phyloP scores from a whole-genome alignment of 2,329 filamentous ascomycete species.

The Alternaria panax region DNA sequence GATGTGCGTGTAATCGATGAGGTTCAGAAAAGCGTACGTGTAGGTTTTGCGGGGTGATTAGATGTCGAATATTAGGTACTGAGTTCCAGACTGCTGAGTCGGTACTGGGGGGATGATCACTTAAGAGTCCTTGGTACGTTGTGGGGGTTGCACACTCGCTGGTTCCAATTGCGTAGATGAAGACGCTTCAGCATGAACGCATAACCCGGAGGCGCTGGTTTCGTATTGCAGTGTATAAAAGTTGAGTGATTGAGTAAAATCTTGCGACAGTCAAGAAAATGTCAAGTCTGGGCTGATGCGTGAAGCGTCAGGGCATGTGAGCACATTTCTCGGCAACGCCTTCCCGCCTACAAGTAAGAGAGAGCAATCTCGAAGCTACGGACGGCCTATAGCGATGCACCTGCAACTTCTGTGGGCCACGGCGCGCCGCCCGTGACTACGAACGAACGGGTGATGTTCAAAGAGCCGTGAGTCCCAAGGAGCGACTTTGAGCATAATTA shows the following conservation, averaged over 20 bases:
- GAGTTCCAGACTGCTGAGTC: slow-evolving; percentile 44
- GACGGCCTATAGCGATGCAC: slow-evolving; percentile 14
- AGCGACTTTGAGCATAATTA: slow-evolving; percentile 42
- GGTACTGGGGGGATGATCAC: slow-evolving; percentile 20
- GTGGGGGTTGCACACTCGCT: slow-evolving; percentile 26
- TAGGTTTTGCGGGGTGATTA: slow-evolving; percentile 1
- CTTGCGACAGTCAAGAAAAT: slow-evolving; percentile 43
- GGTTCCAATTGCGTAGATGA: slow-evolving; percentile 13
- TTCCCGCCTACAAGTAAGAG: background rate
- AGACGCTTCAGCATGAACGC: slow-evolving; percentile 37
- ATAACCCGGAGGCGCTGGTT: slow-evolving; percentile 21
- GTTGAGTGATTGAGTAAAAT: slow-evolving; percentile 37
- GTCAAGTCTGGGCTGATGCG: slow-evolving; percentile 43
- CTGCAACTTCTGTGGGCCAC: slow-evolving; percentile 15
- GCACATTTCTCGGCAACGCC: slow-evolving; percentile 8
- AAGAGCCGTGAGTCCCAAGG: slow-evolving; percentile 24
- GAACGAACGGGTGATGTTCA: slow-evolving; percentile 16
- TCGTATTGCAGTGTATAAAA: slow-evolving; percentile 23
- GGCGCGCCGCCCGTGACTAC: slow-evolving; percentile 6
- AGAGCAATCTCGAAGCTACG: slow-evolving; percentile 9
- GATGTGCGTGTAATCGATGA: background rate
- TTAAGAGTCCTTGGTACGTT: slow-evolving; percentile 27
- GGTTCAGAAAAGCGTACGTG: background rate
- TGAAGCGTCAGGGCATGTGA: slow-evolving; percentile 32
- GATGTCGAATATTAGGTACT: slow-evolving; percentile 18